Conservation (phyloP, 2,329 filamentous ascomycete species). For the Aspergillus tubingensis region DNA sequence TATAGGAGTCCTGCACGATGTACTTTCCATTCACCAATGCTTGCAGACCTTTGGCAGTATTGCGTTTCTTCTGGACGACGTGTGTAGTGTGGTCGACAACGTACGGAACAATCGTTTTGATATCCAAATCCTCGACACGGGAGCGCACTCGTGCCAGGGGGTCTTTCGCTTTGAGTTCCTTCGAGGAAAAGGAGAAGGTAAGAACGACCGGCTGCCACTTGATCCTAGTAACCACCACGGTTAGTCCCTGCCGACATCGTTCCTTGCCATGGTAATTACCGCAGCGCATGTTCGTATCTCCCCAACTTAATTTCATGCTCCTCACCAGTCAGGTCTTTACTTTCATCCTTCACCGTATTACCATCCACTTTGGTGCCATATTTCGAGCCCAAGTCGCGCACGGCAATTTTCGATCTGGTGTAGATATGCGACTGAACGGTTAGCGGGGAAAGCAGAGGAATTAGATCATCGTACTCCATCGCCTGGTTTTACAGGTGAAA, state of each 20-base stretch:
- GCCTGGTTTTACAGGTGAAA: constrained; percentile 65
- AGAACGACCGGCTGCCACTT: constrained; percentile 80
- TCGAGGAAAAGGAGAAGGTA: constrained; percentile 74
- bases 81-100: constrained; percentile 74
- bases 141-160: constrained; percentile 64
- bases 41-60: constrained; percentile 83
- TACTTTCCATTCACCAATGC: constrained; percentile 78
- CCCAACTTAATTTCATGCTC: constrained; percentile 72
- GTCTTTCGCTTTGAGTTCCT: constrained; percentile 65
- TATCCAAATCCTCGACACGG: constrained; percentile 78
- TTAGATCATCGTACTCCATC: constrained; percentile 60
- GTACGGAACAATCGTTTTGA: constrained; percentile 80
- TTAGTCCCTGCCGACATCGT: not conserved
- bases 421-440: constrained; percentile 60
- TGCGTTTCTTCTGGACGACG: constrained; percentile 84
- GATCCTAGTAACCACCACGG: constrained; percentile 53
- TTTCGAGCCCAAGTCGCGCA: constrained; percentile 82
- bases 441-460: constrained; percentile 10
- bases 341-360: constrained; percentile 65
- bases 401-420: constrained; percentile 67
- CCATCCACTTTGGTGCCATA: constrained; percentile 79
- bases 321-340: constrained; percentile 57
- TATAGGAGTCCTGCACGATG: constrained; percentile 72
- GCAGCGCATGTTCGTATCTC: constrained; percentile 60
- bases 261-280: constrained; percentile 28